Percentiles rank a stretch among this genome's conserved stretches.
Evolutionary conservation across 108 stramenopile genomes (phyloP).

Genomic region (Nitzschia palea): DNA sequence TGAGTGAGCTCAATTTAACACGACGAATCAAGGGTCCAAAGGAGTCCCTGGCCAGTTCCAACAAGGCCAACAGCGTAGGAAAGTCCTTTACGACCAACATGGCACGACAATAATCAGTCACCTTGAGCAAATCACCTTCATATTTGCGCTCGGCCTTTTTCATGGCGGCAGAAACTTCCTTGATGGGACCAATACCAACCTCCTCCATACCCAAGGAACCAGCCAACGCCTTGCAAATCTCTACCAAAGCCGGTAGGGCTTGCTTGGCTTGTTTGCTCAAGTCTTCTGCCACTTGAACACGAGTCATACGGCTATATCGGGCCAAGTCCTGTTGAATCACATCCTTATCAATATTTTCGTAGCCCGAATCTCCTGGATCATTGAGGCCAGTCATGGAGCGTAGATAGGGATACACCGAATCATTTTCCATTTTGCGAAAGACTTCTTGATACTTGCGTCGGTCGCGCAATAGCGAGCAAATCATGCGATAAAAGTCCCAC

Average conservation of each 20-base stretch:
- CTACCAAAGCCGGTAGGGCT: constrained; percentile 69
- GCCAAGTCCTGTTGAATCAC: constrained; percentile 63
- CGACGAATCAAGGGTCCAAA: constrained; percentile 86
- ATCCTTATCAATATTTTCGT: constrained; percentile 67
- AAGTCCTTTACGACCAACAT: constrained; percentile 85
- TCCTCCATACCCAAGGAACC: constrained; percentile 83
- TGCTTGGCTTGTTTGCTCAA: constrained; percentile 63
- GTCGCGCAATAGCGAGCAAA: constrained; percentile 76
- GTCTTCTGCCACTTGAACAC: constrained; percentile 54
- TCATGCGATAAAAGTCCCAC: constrained; percentile 89
- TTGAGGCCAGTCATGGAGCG: constrained; percentile 81
- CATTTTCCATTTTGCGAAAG: constrained; percentile 73
- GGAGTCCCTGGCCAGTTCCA: constrained; percentile 81
- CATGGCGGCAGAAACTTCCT: constrained; percentile 71
- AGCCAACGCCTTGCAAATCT: constrained; percentile 87
- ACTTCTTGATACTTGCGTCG: constrained; percentile 82
- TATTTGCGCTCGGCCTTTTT: constrained; percentile 87
- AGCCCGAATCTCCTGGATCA: constrained; percentile 74
- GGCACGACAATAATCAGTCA: constrained; percentile 84
- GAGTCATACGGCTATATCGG: constrained; percentile 61
- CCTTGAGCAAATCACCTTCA: constrained; percentile 78
- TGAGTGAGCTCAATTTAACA: constrained; percentile 77
- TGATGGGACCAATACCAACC: constrained; percentile 81
- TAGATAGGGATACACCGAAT: constrained; percentile 84
- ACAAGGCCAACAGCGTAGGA: constrained; percentile 73